Percentiles rank a stretch among this genome's conserved stretches.
Evolutionary conservation across 1,139 yeast genomes (phyloP).

Genomic region (Pichia sp.): DNA sequence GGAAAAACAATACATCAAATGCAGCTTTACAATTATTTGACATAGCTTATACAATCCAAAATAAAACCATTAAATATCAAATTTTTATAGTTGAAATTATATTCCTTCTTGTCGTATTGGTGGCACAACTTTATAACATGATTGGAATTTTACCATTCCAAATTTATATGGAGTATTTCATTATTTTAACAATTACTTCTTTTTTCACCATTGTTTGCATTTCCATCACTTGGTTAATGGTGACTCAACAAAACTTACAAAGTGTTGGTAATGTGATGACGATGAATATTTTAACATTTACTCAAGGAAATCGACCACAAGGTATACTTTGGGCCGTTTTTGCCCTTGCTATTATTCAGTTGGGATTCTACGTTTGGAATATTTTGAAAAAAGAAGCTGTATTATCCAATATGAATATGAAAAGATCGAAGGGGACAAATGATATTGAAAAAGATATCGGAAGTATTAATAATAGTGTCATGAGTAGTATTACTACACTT

Average conservation of each 20-base stretch:
- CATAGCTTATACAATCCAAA: conserved; percentile 12
- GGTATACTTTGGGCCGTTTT: conserved; percentile 14
- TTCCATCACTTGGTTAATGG: conserved; percentile 13
- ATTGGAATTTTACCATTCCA: conserved; percentile 15
- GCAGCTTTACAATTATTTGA: conserved; percentile 13
- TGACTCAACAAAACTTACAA: conserved; percentile 7
- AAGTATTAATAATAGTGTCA: conserved; percentile 11
- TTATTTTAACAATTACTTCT: background rate
- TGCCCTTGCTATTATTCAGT: conserved; percentile 7
- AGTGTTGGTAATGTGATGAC: conserved; percentile 12
- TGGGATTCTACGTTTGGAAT: conserved; percentile 4
- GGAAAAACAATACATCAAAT: conserved; percentile 6
- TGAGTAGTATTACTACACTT: conserved; percentile 17
- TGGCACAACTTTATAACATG: conserved; percentile 12
- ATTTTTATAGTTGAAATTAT: conserved; percentile 15
- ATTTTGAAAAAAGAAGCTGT: too few relatives aligned
- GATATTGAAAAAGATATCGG: conserved; percentile 11
- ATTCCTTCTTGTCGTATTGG: conserved; percentile 6
- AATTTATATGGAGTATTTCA: conserved; percentile 1
- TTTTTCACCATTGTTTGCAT: conserved; percentile 11
- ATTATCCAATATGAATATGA: background rate
- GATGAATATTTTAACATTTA: conserved; percentile 13
- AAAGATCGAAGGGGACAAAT: background rate
- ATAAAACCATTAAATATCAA: conserved; percentile 8
- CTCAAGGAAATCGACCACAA: conserved; percentile 5